phyloP scores from a whole-genome alignment of 1,139 yeast species.

The Candida labiduridarum region DNA sequence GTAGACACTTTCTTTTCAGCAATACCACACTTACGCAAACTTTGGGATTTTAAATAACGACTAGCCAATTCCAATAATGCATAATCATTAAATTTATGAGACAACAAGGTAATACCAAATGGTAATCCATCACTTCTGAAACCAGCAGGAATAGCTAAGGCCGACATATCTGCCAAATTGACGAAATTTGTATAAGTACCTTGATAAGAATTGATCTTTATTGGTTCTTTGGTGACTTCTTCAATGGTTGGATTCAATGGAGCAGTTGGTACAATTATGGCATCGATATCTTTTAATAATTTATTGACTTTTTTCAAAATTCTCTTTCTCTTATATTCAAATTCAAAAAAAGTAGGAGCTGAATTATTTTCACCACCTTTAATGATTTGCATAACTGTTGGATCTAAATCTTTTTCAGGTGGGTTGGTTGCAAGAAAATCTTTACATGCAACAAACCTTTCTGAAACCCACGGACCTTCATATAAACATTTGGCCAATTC shows the following conservation, averaged over 20 bases:
- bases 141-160: conserved; percentile 88
- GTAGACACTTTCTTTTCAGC: conserved; percentile 23
- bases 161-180: conserved; percentile 90
- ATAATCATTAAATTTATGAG: conserved; percentile 81
- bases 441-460: conserved; percentile 81
- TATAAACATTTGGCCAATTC: conserved; percentile 87
- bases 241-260: conserved; percentile 86
- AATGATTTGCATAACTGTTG: conserved; percentile 78
- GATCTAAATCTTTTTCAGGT: conserved; percentile 73
- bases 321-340: conserved; percentile 80
- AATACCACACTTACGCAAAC: conserved; percentile 18
- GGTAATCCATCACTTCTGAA: conserved; percentile 85
- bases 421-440: conserved; percentile 75
- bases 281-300: conserved; percentile 64
- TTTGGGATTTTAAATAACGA: conserved; percentile 57
- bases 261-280: conserved; percentile 86
- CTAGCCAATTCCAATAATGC: conserved; percentile 85
- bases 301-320: conserved; percentile 66
- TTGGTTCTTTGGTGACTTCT: conserved; percentile 76
- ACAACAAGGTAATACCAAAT: conserved; percentile 83
- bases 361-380: conserved; percentile 73
- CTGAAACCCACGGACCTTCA: conserved; percentile 99
- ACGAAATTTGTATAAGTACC: conserved; percentile 98
- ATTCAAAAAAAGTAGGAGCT: conserved; percentile 83
- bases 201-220: conserved; percentile 79